Percentiles rank a stretch among this genome's conserved stretches.
Evolutionary conservation across 345 rosid species (phyloP).

Genomic region (Eutrema heterophyllum): DNA sequence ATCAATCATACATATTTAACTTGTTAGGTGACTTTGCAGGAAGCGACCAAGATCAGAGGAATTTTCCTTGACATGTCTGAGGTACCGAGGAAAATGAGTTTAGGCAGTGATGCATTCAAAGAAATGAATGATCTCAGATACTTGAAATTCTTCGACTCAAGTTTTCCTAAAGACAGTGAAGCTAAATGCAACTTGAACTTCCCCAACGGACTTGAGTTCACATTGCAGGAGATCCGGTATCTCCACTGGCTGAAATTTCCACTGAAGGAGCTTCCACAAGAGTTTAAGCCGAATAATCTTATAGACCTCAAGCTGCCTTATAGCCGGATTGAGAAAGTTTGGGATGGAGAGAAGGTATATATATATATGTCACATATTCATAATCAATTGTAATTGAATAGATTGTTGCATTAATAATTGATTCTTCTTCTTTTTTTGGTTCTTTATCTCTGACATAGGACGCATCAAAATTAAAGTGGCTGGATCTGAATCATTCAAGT

Average conservation of each 20-base stretch:
- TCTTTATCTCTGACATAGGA: not conserved
- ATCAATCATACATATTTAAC: not conserved
- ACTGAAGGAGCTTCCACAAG: slow-evolving; percentile 3
- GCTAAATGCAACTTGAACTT: not conserved
- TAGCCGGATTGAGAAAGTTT: slow-evolving; percentile 22
- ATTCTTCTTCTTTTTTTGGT: not conserved
- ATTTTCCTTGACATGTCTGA: slow-evolving; percentile 21
- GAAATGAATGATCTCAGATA: slow-evolving; percentile 26
- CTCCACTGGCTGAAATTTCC: slow-evolving; percentile 27
- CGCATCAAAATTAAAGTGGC: slow-evolving; percentile 7
- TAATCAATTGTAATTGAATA: not conserved
- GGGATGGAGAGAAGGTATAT: slow-evolving; percentile 28
- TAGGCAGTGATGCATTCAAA: slow-evolving; percentile 6
- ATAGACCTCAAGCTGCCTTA: slow-evolving; percentile 17
- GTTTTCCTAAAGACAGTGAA: not conserved
- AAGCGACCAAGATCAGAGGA: slow-evolving; percentile 18
- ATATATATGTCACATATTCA: not conserved
- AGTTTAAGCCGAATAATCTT: slow-evolving; percentile 11
- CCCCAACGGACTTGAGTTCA: slow-evolving; percentile 8
- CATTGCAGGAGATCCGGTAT: slow-evolving; percentile 8
- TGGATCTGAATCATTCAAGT: slow-evolving; percentile 5
- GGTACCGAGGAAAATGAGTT: not conserved
- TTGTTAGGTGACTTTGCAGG: slow-evolving; percentile 2
- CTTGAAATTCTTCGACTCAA: slow-evolving; percentile 15
- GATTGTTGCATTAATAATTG: not conserved